Base-by-base conservation (phyloP, 805 yeast genomes). In the Pichia insulana region DNA sequence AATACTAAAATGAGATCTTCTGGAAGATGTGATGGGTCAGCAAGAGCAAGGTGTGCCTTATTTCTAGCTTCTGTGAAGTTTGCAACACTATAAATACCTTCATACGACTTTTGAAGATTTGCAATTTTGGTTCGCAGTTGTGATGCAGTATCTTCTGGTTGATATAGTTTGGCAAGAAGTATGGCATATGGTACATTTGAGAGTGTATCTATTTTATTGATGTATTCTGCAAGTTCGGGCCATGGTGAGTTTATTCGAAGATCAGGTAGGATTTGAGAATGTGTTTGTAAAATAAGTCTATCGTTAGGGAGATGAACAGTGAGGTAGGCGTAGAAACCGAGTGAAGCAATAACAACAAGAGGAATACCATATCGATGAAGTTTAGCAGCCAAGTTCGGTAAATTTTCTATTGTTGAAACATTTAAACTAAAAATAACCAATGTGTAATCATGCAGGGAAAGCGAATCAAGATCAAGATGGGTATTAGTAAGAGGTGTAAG, bases 231-330 rank as follows among this genome's bases (percentile, higher is more conserved):
- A 7, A 88, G 60, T 50, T 83, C 87, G 1, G 68, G 62, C 96
- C 96, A 90, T 1, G 92, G 84, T 2, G 40, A 34, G 45, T 77
- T 80, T 2, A 88, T 59, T 40, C 95, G 63, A 44, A 88, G 61
- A 52, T 86, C 95, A 20, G 70, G 75, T 2, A 79, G 54, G 8
- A 73, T 65, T 4, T 15, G 64, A 28, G 56, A 78, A 57, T 87
- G 95, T 0, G 95, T 76, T 46, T 89, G 89, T 13, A 86, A 62
- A 2, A 85, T 73, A n/a, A 80, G 73, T 8, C 76, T 76, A 50
- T 80, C 86, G 22, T 54, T 58, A n/a, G 25, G 25, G 5, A 73
- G 57, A 27, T 73, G 61, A 4, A 82, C 54, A 34, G 78, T 65
- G 4, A 84, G 47, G 15, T 68, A 61, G 1, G 88, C 88, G 55